Conservation (phyloP, 345 rosid genomes). For the Linum lewisii region DNA sequence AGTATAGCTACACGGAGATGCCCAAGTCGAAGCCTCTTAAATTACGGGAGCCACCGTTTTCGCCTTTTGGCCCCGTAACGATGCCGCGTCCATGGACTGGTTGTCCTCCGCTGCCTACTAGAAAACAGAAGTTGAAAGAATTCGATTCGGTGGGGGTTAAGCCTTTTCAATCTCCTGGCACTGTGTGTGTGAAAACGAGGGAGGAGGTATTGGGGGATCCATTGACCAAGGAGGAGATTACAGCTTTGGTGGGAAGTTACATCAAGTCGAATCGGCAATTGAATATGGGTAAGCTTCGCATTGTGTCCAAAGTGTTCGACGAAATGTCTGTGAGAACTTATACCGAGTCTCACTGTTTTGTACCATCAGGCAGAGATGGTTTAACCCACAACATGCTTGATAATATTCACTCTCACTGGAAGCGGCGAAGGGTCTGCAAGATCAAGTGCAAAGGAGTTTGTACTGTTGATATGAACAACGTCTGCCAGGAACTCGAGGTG, state of each 20-base stretch:
- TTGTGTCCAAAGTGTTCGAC: background rate
- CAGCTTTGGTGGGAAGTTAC: constrained; percentile 46
- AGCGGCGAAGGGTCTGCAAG: constrained; percentile 77
- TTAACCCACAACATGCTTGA: constrained; percentile 92
- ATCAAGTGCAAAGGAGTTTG: constrained; percentile 93
- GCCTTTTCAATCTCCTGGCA: constrained; percentile 63
- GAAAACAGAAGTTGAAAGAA: constrained; percentile 67
- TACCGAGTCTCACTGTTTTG: constrained; percentile 7
- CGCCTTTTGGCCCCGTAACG: constrained; percentile 82
- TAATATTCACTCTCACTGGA: constrained; percentile 83
- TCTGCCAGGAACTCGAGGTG: constrained; percentile 88
- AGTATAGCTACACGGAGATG: constrained; percentile 88
- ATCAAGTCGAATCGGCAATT: constrained; percentile 55
- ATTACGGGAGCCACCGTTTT: constrained; percentile 63
- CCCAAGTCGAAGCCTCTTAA: constrained; percentile 70
- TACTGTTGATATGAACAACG: constrained; percentile 85
- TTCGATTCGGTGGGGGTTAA: no score
- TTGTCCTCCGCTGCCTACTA: constrained; percentile 59
- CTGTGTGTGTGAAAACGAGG: constrained; percentile 55
- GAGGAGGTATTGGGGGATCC: constrained; percentile 91
- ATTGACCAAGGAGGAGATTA: constrained; percentile 51
- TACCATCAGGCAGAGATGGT: constrained; percentile 79
- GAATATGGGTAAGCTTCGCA: constrained; percentile 54
- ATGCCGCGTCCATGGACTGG: constrained; percentile 92
- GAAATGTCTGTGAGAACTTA: background rate